phyloP scores from a whole-genome alignment of 495 filamentous ascomycete genomes.

The Podospora conica region DNA sequence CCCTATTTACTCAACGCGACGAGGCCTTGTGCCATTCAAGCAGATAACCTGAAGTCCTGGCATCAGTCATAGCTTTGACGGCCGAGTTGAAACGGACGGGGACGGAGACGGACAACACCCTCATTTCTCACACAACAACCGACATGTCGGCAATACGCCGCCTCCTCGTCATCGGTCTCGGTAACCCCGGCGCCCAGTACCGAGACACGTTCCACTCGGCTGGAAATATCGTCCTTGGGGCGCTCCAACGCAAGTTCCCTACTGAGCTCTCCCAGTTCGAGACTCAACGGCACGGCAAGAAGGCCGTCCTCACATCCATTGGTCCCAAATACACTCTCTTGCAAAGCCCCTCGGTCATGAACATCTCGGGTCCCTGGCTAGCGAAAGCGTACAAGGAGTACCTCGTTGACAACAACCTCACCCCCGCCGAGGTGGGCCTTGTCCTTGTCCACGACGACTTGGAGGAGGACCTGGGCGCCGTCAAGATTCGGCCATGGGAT shows the following conservation, averaged over 20 bases:
- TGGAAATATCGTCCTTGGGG: constrained; percentile 63
- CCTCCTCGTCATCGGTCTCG: constrained; percentile 45
- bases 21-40: not conserved
- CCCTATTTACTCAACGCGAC: not conserved
- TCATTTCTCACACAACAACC: not conserved
- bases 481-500: constrained; percentile 51
- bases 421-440: constrained; percentile 40
- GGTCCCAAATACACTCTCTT: constrained; percentile 55
- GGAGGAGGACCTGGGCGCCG: constrained; percentile 58
- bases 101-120: not conserved
- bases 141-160: constrained; percentile 27
- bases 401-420: constrained; percentile 24
- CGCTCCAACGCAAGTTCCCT: constrained; percentile 42
- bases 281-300: constrained; percentile 33
- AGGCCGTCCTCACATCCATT: constrained; percentile 33
- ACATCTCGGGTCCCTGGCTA: constrained; percentile 58
- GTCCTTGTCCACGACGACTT: constrained; percentile 82
- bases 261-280: constrained; percentile 40
- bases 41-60: not conserved
- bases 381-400: constrained; percentile 37
- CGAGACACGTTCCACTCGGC: constrained; percentile 71
- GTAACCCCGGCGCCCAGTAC: constrained; percentile 46
- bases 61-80: not conserved
- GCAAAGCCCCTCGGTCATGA: constrained; percentile 70
- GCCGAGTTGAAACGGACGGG: not conserved